Conservation (phyloP, 805 yeast species). For the Saccharomycopsis vini region DNA sequence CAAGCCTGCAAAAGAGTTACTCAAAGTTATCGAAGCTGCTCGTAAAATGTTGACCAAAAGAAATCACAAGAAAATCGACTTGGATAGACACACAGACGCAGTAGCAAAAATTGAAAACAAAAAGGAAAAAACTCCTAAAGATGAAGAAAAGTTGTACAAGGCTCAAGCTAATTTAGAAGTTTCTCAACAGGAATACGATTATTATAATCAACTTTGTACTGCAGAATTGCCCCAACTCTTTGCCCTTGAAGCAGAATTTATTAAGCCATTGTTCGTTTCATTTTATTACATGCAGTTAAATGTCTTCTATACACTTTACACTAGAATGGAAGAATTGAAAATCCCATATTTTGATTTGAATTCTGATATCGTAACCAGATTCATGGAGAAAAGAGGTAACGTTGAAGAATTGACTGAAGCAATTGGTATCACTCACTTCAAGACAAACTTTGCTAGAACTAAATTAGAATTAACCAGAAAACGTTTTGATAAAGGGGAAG, state of each 20-base stretch:
- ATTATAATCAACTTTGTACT: slow-evolving; percentile 91
- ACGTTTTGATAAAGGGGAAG: slow-evolving; percentile 43
- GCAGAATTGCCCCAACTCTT: slow-evolving; percentile 83
- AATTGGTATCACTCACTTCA: slow-evolving; percentile 84
- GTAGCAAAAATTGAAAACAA: slow-evolving; percentile 69
- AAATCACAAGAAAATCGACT: slow-evolving; percentile 88
- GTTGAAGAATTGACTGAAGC: slow-evolving; percentile 85
- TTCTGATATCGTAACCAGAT: slow-evolving; percentile 77
- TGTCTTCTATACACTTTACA: slow-evolving; percentile 87
- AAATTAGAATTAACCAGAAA: slow-evolving; percentile 78
- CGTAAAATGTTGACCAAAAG: slow-evolving; percentile 94
- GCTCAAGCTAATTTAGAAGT: slow-evolving; percentile 84
- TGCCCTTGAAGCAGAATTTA: slow-evolving; percentile 82
- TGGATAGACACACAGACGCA: slow-evolving; percentile 73
- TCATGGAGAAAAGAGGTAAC: slow-evolving; percentile 74
- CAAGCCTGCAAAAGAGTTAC: slow-evolving; percentile 83
- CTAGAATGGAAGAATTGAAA: slow-evolving; percentile 89
- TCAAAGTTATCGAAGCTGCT: slow-evolving; percentile 71
- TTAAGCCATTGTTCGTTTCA: slow-evolving; percentile 87
- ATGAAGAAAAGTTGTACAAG: slow-evolving; percentile 81
- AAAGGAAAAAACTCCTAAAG: slow-evolving; percentile 77
- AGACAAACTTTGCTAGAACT: slow-evolving; percentile 76
- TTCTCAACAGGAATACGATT: slow-evolving; percentile 93
- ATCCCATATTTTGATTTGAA: slow-evolving; percentile 90
- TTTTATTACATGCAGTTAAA: slow-evolving; percentile 97